Base-by-base conservation (phyloP, 345 rosid species). In the Pseudoturritis turrita region DNA sequence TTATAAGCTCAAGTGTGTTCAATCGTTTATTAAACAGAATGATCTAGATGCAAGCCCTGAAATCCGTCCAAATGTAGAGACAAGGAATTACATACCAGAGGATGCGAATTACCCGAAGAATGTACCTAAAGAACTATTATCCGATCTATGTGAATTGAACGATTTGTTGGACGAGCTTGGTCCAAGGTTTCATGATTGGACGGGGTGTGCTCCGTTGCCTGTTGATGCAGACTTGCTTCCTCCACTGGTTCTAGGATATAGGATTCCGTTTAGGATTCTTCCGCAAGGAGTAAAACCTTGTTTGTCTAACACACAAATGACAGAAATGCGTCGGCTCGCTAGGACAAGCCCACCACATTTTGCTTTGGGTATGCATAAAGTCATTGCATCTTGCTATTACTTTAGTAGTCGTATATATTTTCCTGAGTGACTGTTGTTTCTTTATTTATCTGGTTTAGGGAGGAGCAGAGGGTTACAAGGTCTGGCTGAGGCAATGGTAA, bases 151-250 rank as follows among this genome's bases (percentile, higher is more conserved):
- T 75, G 89, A 87, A 75, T 76, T 88, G 26, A 78, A 92, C 55
- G 63, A 79, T 74, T 71, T 90, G 76, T 77, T 94, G 74, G 92
- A 90, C 63, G 92, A 84, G 54, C 68, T 94, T 67, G 98, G 98
- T 80, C 96, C 96, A 45, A 83, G 92, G 77, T 94, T 83, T 79
- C 81, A 66, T 69, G 97, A 94, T 77, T 94, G 98, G 98, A 79
- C 85, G 10, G 98, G 98, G 66, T 73, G 85, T 65, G 92, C 84
- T 62, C 97, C 98, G n/a, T 63, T 89, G 61, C 98, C 98, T 25
- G 92, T 94, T 36, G 97, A 94, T 78, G 97, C 95, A 17, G 98
- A 94, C 74, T 67, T 85, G 81, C 96, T 94, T 79, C 89, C 96
- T 78, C 69, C 94, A 5, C 64, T 83, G 19, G 87, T 88, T 77